Percentiles rank a stretch among this genome's conserved stretches.
phyloP scores from a whole-genome alignment of 2,329 filamentous ascomycete genomes.

The Penicillium hesseltinei region DNA sequence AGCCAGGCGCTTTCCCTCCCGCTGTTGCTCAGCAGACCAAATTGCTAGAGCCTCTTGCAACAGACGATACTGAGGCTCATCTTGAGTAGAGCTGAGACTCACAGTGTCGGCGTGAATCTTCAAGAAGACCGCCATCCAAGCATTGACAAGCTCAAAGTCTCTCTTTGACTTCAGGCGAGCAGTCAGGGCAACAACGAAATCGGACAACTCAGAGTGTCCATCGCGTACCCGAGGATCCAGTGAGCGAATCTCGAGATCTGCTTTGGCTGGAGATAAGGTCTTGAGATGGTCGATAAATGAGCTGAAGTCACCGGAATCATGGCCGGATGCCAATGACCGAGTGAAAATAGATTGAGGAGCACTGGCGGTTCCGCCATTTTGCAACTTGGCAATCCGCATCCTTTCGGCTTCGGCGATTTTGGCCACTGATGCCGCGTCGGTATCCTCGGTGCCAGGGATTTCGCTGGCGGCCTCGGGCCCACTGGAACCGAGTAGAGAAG shows the following conservation, averaged over 20 bases:
- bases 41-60: constrained; percentile 60
- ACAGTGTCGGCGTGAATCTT: constrained; percentile 69
- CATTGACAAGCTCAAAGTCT: constrained; percentile 92
- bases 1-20: constrained; percentile 68
- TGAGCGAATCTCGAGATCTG: constrained; percentile 87
- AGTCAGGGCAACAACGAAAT: constrained; percentile 81
- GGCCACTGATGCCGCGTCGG: constrained; percentile 28
- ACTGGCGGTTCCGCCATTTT: constrained; percentile 46
- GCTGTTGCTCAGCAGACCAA: constrained; percentile 72
- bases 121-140: constrained; percentile 96
- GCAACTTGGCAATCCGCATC: constrained; percentile 69
- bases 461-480: constrained; percentile 22
- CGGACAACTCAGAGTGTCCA: constrained; percentile 65
- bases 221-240: constrained; percentile 52
- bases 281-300: constrained; percentile 77
- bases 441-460: constrained; percentile 28
- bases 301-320: constrained; percentile 59
- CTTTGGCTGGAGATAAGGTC: constrained; percentile 74
- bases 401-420: constrained; percentile 48
- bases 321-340: constrained; percentile 45
- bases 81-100: constrained; percentile 43
- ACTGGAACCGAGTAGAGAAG: constrained; percentile 40
- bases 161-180: constrained; percentile 63
- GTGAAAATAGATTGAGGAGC: constrained; percentile 44
- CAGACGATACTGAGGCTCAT: constrained; percentile 43